Evolutionary conservation across 352 stramenopile genomes (phyloP), one percentile per base, ranked within the genome.

Genomic region (Pythium brachiatum): DNA sequence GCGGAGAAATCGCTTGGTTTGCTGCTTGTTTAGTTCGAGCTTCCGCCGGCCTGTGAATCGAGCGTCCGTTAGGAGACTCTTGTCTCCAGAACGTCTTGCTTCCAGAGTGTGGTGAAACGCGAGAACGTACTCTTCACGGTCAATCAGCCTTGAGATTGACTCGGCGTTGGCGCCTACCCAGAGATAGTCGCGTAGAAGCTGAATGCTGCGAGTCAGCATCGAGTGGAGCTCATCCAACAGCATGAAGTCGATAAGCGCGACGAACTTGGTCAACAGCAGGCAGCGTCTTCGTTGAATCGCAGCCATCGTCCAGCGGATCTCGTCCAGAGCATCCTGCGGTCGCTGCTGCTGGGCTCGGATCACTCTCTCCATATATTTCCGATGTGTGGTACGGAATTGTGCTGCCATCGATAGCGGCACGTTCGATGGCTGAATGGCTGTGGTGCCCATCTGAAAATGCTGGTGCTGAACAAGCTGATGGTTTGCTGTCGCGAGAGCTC

Each of bases 261-360:
- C 63, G 34, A 92, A 90, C 36, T 73, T 81, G 3, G 79, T 72
- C 8, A 92, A 57, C 25, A 86, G 75, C 7, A 59, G 55, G 44
- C 83, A 92, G 20, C 78, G 81, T 6, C 79, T 68, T 0, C 83
- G 72, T 38, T 72, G 78, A 18, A 90, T 88, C 1, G 83, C 81
- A 7, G 81, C 83, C 52, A 90, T 69, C 1, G 81, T 90, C 83
- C 83, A 92, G 2, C 76, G 75, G 56, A 90, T 85, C 27, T 87
- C 68, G 27, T 83, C 75, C 18, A 84, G 18, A 0, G 72, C 63
- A 25, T 80, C 66, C n/a, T 63, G 15, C 23, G 68, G 53, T 16
- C 41, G 41, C n/a, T 69, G 59, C 13, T 64, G 32, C 13, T 70
- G 31, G 25, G 66, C 60, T n/a, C 56, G 48, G 15, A 71, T 20